phyloP scores from a whole-genome alignment of 176 grass and related monocot genomes.

The Dendrocalamus sinicus region DNA sequence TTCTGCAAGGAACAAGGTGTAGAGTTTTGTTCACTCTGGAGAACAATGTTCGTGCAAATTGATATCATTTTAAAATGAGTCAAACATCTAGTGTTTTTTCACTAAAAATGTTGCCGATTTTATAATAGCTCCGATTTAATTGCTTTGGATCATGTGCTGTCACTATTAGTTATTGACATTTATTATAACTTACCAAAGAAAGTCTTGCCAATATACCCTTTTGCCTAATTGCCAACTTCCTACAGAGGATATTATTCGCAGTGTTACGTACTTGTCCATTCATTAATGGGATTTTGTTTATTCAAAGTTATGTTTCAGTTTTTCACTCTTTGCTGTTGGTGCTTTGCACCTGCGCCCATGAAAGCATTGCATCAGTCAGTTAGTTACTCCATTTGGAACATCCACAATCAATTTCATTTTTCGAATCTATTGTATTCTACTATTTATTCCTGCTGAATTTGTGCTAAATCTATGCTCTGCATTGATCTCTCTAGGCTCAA shows the following conservation, averaged over 20 bases:
- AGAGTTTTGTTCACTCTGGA: neutral
- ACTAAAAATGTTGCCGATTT: neutral
- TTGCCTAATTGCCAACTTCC: neutral
- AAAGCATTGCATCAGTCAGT: neutral
- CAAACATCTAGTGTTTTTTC: neutral
- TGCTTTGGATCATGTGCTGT: neutral
- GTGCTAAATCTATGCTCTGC: slow-evolving; percentile 7
- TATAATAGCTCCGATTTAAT: neutral
- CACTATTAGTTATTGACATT: neutral
- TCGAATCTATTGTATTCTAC: neutral
- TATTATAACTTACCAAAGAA: neutral
- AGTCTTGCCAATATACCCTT: neutral
- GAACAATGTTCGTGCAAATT: neutral
- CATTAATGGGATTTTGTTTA: neutral
- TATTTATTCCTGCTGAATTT: neutral
- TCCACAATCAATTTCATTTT: neutral
- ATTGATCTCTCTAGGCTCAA: slow-evolving; percentile 65
- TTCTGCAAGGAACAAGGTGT: neutral
- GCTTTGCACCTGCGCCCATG: neutral
- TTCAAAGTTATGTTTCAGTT: neutral
- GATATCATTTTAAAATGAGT: neutral
- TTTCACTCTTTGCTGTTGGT: neutral
- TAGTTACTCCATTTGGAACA: neutral
- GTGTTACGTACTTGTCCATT: neutral
- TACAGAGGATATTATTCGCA: neutral